These are phyloP conservation scores for Pseudodiploospora longispora DNA, from an alignment of 2,329 filamentous ascomycete genomes.

Conservation along the genomic window DNA sequence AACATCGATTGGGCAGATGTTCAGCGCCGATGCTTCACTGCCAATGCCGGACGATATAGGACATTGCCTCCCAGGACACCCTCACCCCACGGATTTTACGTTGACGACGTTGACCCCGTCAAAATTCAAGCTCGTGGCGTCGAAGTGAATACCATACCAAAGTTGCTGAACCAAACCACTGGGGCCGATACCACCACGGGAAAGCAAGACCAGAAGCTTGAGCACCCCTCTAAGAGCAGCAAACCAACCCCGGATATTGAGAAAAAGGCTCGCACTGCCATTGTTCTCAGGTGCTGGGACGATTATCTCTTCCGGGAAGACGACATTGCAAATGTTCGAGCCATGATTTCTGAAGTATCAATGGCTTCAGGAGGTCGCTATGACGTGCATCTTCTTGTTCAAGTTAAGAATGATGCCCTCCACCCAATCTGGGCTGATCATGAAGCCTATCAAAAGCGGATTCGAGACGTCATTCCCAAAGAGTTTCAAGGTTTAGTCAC, in stretches of 20 bases:
- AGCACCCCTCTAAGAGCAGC: slow-evolving; percentile 4
- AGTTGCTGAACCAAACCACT: background rate
- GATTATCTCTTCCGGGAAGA: slow-evolving; percentile 72
- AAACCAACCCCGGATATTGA: slow-evolving; percentile 8
- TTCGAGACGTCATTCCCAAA: slow-evolving; percentile 61
- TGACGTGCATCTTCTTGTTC: slow-evolving; percentile 76
- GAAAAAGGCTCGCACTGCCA: slow-evolving; percentile 48
- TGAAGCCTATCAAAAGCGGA: slow-evolving; percentile 57
- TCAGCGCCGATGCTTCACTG: slow-evolving; percentile 63
- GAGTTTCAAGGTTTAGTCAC: slow-evolving; percentile 87
- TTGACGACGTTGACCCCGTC: slow-evolving; percentile 14
- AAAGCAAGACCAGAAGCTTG: slow-evolving; percentile 4
- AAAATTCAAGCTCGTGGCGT: slow-evolving; percentile 1
- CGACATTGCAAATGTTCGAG: slow-evolving; percentile 72
- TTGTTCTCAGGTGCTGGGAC: slow-evolving; percentile 77
- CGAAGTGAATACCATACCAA: background rate
- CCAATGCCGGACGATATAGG: slow-evolving; percentile 64
- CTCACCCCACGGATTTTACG: slow-evolving; percentile 43
- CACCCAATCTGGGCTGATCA: slow-evolving; percentile 73
- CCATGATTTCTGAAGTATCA: slow-evolving; percentile 74
- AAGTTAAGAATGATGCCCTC: slow-evolving; percentile 68
- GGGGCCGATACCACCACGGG: background rate
- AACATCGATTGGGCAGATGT: slow-evolving; percentile 70
- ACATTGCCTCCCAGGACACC: slow-evolving; percentile 31
- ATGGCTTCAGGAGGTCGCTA: slow-evolving; percentile 80